Conservation (phyloP, 2,329 filamentous ascomycete species). For the Epichloe glyceriae region DNA sequence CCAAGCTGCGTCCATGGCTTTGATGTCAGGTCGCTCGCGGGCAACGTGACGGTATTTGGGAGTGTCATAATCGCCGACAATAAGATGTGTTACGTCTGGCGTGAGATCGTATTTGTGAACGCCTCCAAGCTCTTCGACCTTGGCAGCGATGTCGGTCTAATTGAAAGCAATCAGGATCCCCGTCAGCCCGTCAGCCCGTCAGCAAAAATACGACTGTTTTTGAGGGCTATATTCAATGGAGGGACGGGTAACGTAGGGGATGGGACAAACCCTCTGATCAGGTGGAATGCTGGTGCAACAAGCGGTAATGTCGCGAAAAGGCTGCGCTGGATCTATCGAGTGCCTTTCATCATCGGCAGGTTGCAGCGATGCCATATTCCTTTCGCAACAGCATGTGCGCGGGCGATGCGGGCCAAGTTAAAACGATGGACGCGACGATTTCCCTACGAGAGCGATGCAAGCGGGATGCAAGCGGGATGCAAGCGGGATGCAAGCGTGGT, state of each 20-base stretch:
- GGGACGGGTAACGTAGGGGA: background rate
- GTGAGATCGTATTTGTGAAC: conserved; percentile 82
- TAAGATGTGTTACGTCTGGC: conserved; percentile 87
- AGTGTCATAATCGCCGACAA: conserved; percentile 81
- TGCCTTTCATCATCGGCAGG: conserved; percentile 15
- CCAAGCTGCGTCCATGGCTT: conserved; percentile 71
- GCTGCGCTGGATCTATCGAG: conserved; percentile 43
- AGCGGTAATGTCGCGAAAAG: conserved; percentile 60
- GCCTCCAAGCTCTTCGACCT: conserved; percentile 72
- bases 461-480: background rate
- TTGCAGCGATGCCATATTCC: conserved; percentile 17
- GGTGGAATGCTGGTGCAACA: conserved; percentile 79
- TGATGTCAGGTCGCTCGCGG: conserved; percentile 73
- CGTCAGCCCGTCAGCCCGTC: conserved; percentile 7
- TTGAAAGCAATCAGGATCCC: background rate
- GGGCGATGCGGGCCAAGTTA: background rate
- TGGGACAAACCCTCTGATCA: conserved; percentile 54
- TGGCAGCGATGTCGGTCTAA: conserved; percentile 45
- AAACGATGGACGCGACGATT: background rate
- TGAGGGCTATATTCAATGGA: too few species aligned
- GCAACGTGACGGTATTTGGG: conserved; percentile 94
- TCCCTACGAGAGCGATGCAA: background rate
- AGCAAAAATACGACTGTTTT: background rate
- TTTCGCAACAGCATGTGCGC: background rate
- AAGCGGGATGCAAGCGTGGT: background rate